Conservation (phyloP, 129 eudicot genomes). For the Escallonia rubra region DNA sequence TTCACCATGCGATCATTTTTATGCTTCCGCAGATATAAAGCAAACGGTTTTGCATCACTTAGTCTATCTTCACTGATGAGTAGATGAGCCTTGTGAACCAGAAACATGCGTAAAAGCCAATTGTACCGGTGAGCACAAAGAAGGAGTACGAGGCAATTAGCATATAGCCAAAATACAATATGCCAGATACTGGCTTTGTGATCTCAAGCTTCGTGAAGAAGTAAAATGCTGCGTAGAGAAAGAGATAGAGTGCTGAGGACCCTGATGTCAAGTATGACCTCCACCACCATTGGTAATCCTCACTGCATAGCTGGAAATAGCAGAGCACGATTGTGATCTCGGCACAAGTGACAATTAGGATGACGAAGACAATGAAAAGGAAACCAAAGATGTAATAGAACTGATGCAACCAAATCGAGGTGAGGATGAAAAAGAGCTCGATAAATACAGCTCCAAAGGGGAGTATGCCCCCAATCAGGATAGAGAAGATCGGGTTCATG, state of each 20-base stretch:
- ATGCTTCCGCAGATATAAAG: too few species aligned
- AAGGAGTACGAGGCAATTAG: conserved; percentile 63
- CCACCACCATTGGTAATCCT: conserved; percentile 84
- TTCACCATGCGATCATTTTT: too few species aligned
- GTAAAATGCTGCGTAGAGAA: conserved; percentile 55
- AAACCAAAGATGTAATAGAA: conserved; percentile 70
- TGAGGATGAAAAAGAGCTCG: conserved; percentile 69
- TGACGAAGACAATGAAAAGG: conserved; percentile 63
- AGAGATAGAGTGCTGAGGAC: conserved; percentile 66
- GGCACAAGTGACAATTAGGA: conserved; percentile 58
- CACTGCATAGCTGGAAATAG: conserved; percentile 81
- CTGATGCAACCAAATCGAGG: conserved; percentile 73
- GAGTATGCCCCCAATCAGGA: conserved; percentile 68
- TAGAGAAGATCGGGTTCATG: conserved; percentile 69
- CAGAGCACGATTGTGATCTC: conserved; percentile 72
- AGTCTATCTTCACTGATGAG: conserved; percentile 73
- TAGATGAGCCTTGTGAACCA: conserved; percentile 83
- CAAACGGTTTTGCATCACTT: conserved; percentile 1
- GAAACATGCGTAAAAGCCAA: conserved; percentile 72
- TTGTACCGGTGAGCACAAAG: conserved; percentile 69
- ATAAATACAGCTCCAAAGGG: conserved; percentile 60
- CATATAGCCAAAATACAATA: conserved; percentile 74
- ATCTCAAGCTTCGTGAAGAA: conserved; percentile 76
- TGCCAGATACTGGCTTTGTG: conserved; percentile 66
- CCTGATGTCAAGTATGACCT: conserved; percentile 67